Evolutionary conservation across 441 rosid species (phyloP), one percentile per base, ranked within the genome.

Genomic region (Codiaeum variegatum): DNA sequence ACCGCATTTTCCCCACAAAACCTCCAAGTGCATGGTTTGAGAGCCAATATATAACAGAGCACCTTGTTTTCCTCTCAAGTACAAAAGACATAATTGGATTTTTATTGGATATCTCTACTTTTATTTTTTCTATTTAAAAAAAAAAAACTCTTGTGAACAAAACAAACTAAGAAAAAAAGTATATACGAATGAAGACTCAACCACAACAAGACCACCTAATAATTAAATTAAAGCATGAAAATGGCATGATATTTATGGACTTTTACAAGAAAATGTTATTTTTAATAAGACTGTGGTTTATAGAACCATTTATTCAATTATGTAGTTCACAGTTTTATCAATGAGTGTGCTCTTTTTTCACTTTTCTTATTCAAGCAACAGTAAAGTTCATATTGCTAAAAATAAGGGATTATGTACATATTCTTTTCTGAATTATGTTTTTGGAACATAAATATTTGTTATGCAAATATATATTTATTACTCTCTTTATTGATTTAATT

Each of bases 1-100:
- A 54, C 70, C 23, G 16, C 62, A 55, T 78, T 54, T 74, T 59
- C 51, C 70, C 3, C 79, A 32, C 74, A 61, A 62, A 26, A 31
- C 29, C 78, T 76, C 73, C 55, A 61, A 76, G 79, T 78, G 66
- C 80, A 52, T 75, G 72, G 85, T 76, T 77, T 66, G 40, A 24
- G 23, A 64, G 62, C 66, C 2, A 5, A 7, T 19, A 66, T 55
- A 54, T 26, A 34, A 5, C 61, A 15, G 28, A 55, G 63, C 73
- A 67, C 73, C 72, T 69, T 72, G 66, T 74, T 76, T 74, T 69
- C 7, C 32, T 23, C 11, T 68, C 31, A 62, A n/a, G 68, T 59
- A 51, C 76, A 64, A 21, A 26, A 23, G 55, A 38, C 56, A 42
- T 47, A 74, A 21, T 52, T 38, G 19, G 34, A 44, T 6, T 32